phyloP scores from a whole-genome alignment of 23 red algal genomes.

The Rhodosorus marinus region DNA sequence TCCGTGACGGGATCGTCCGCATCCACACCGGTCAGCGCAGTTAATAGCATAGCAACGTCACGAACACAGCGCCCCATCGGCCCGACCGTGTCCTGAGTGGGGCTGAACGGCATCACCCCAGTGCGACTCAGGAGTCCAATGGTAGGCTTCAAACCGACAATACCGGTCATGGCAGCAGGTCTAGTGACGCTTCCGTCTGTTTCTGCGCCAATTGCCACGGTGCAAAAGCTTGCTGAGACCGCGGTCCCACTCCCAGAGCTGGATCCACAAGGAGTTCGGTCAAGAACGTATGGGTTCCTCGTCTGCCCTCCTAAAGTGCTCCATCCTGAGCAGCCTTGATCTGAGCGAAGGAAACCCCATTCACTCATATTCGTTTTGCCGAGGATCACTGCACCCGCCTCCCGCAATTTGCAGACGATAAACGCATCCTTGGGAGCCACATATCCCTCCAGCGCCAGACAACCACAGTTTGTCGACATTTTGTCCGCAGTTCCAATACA shows the following conservation, averaged over 20 bases:
- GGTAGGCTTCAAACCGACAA: conserved; percentile 2
- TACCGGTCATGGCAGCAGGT: conserved; percentile 1
- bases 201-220: not conserved
- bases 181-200: not conserved
- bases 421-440: not conserved
- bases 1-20: no score
- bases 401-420: not conserved
- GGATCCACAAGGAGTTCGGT: not conserved
- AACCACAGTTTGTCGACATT: not conserved
- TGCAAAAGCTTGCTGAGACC: not conserved
- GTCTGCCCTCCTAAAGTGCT: conserved; percentile 2
- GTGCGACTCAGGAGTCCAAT: conserved; percentile 2
- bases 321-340: not conserved
- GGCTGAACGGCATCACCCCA: conserved; percentile 20
- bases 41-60: no score
- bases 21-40: no score
- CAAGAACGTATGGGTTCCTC: conserved; percentile 4
- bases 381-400: conserved; percentile 2
- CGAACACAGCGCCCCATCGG: no score
- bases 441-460: not conserved
- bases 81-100: conserved; percentile 19
- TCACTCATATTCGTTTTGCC: conserved; percentile 3
- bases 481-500: not conserved
- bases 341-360: conserved; percentile 2
- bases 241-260: conserved; percentile 1